These are phyloP conservation scores for Eimeria falciformis DNA, from an alignment of 169 alveolate species.

Conservation along the genomic window DNA sequence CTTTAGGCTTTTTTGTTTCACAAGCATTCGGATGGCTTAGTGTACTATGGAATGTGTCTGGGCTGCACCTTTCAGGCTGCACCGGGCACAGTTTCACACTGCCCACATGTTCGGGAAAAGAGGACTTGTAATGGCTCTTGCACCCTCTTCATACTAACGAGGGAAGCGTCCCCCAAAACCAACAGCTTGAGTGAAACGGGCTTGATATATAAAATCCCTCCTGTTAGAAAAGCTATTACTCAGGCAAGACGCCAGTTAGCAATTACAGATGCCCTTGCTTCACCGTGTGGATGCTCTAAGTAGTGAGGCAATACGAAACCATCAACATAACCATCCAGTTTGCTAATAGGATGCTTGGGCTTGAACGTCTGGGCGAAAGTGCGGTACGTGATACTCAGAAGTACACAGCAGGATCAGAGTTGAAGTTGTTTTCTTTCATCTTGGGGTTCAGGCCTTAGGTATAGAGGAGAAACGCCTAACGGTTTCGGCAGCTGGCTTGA, in stretches of 20 bases:
- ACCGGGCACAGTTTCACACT: constrained; percentile 6
- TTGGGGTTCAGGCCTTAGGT: constrained; percentile 21
- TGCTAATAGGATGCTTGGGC: no score
- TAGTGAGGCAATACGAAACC: no score
- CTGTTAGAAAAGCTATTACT: not conserved
- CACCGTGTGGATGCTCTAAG: no score
- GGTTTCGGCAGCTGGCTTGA: not conserved
- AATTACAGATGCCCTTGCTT: no score
- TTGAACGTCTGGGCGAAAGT: no score
- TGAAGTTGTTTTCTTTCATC: not conserved
- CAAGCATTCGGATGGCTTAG: no score
- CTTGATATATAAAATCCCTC: not conserved
- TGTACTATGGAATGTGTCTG: no score
- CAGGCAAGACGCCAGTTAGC: no score
- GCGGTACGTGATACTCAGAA: no score
- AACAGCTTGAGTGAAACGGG: constrained; percentile 11
- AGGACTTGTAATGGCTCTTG: constrained; percentile 50
- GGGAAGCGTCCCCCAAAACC: constrained; percentile 25
- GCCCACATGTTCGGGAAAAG: not conserved
- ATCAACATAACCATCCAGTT: no score
- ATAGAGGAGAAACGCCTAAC: constrained; percentile 22
- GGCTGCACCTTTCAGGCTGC: not conserved
- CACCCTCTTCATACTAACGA: not conserved
- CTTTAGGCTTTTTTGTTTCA: no score
- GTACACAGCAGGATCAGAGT: no score